Conservation (phyloP, 768 basidiomycete species). For the Lactarius sanguifluus region DNA sequence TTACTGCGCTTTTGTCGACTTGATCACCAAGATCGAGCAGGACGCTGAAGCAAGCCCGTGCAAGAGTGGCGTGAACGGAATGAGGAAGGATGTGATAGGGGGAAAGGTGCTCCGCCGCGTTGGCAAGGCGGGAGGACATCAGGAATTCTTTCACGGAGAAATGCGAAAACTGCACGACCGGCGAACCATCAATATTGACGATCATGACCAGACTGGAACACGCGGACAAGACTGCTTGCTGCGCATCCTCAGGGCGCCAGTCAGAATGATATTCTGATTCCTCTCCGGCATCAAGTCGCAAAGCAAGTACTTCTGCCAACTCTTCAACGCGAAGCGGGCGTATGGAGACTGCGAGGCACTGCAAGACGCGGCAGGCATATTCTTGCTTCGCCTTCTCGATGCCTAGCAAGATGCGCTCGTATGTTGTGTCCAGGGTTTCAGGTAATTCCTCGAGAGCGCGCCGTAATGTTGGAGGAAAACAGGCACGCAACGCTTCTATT, state of each 20-base stretch:
- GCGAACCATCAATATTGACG: neutral
- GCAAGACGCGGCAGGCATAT: neutral
- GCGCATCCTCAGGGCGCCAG: neutral
- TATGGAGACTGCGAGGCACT: neutral
- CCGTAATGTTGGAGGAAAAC: neutral
- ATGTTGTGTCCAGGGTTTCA: neutral
- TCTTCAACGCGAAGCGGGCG: neutral
- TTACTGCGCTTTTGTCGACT: neutral
- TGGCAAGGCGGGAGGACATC: neutral
- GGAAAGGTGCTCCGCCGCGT: neutral
- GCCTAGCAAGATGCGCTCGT: neutral
- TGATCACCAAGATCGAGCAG: neutral
- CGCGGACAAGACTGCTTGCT: neutral
- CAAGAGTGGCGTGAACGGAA: neutral
- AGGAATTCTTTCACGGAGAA: conserved; percentile 1
- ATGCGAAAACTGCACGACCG: neutral
- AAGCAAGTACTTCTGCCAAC: neutral
- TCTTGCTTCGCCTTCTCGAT: neutral
- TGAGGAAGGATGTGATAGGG: neutral
- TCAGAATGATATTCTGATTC: neutral
- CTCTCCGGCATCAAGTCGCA: neutral
- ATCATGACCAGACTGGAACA: neutral
- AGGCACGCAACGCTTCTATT: neutral
- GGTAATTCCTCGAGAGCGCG: neutral
- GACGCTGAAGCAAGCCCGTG: neutral